phyloP scores from a whole-genome alignment of 2,329 filamentous ascomycete species.

The Cladosporium halotolerans region DNA sequence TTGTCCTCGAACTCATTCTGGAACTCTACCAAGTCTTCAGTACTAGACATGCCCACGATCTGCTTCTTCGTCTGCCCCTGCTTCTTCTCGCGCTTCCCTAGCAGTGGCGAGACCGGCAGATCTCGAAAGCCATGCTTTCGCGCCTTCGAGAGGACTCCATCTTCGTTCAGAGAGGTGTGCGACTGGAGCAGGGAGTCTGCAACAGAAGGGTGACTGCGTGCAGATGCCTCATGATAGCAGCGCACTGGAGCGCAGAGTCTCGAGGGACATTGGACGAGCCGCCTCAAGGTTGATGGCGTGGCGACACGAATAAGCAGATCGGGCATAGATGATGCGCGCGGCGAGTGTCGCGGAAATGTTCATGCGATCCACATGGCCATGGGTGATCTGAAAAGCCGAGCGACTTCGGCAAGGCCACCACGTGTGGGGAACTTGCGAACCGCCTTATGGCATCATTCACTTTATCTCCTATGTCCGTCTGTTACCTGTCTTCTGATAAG shows the following conservation, averaged over 20 bases:
- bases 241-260: not conserved
- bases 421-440: not conserved
- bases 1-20: slow-evolving; percentile 56
- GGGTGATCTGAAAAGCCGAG: not conserved
- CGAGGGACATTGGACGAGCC: not conserved
- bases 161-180: slow-evolving; percentile 21
- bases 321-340: slow-evolving; percentile 9
- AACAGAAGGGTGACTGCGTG: not conserved
- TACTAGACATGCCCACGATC: not conserved
- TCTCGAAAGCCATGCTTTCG: slow-evolving; percentile 30
- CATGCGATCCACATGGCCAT: not conserved
- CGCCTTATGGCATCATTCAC: not conserved
- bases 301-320: not conserved
- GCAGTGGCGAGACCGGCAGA: slow-evolving; percentile 43
- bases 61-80: slow-evolving; percentile 31
- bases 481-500: too few relatives aligned
- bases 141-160: slow-evolving; percentile 29
- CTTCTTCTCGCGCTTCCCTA: slow-evolving; percentile 34
- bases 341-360: slow-evolving; percentile 2
- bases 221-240: not conserved
- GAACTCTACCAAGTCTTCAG: slow-evolving; percentile 42
- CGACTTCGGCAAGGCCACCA: slow-evolving; percentile 1
- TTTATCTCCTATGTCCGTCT: not conserved
- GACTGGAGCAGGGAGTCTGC: not conserved
- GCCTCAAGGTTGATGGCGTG: not conserved